phyloP scores from a whole-genome alignment of 805 yeast species.

The Hanseniaspora guilliermondii region DNA sequence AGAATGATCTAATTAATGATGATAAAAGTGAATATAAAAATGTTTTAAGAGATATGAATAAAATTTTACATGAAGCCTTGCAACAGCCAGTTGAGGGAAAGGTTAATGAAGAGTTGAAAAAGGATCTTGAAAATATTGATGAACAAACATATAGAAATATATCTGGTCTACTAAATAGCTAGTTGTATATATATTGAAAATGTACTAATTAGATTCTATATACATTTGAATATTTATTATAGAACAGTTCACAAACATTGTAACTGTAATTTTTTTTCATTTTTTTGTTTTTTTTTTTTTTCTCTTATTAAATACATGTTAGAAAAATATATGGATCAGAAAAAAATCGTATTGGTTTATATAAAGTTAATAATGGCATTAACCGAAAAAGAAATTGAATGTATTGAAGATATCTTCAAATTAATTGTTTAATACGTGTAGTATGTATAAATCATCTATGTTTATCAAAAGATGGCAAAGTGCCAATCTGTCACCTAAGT shows the following conservation, averaged over 20 bases:
- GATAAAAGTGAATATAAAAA: neutral
- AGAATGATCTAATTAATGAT: neutral
- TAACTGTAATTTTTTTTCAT: no score
- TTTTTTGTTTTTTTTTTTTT: no score
- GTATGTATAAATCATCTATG: no score
- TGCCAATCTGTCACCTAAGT: neutral
- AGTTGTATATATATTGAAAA: neutral
- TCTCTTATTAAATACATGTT: no score
- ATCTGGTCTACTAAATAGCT: neutral
- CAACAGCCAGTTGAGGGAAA: neutral
- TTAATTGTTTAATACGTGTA: no score
- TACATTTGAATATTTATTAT: neutral
- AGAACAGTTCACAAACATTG: no score
- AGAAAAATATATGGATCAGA: no score
- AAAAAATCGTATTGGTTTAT: no score
- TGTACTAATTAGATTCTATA: neutral
- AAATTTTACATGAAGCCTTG: neutral
- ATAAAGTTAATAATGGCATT: no score
- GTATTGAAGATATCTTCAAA: no score
- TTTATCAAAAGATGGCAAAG: neutral
- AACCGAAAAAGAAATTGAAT: no score
- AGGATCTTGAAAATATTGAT: neutral
- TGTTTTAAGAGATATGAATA: neutral
- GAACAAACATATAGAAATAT: neutral
- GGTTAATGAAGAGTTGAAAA: neutral